Percentiles rank a stretch among this genome's conserved stretches.
phyloP scores from a whole-genome alignment of 169 alveolate species.

The Cryptosporidium meleagridis region DNA sequence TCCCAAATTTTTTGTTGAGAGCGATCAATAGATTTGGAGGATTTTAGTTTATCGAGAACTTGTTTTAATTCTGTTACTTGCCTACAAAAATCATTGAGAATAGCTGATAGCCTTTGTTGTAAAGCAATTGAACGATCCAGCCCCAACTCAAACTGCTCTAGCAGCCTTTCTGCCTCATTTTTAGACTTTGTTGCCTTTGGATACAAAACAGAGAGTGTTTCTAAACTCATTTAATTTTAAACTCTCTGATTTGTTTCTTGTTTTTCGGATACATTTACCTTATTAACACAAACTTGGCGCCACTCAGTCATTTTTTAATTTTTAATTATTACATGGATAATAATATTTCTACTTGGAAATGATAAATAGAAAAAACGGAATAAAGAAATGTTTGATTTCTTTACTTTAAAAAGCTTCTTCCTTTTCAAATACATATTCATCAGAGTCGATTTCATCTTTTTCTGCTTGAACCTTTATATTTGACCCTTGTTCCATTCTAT shows the following conservation, averaged over 20 bases:
- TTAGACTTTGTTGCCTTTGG: slow-evolving; percentile 72
- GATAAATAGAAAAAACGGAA: neutral
- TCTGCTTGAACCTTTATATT: neutral
- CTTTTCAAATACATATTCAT: slow-evolving; percentile 24
- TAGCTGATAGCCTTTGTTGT: slow-evolving; percentile 64
- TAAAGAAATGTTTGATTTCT: neutral
- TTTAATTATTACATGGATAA: neutral
- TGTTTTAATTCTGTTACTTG: slow-evolving; percentile 44
- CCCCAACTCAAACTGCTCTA: slow-evolving; percentile 70
- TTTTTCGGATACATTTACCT: neutral
- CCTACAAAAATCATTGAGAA: slow-evolving; percentile 63
- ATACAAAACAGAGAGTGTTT: slow-evolving; percentile 48
- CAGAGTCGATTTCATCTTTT: neutral
- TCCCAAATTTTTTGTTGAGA: slow-evolving; percentile 65
- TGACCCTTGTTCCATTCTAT: neutral
- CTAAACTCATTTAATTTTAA: slow-evolving; percentile 37
- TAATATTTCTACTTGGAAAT: neutral
- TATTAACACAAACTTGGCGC: neutral
- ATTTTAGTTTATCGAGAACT: neutral
- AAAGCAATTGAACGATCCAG: slow-evolving; percentile 67
- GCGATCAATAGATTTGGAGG: slow-evolving; percentile 2
- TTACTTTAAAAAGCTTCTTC: slow-evolving; percentile 3
- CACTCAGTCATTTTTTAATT: neutral
- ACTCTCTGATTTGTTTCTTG: slow-evolving; percentile 2
- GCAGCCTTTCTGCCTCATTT: slow-evolving; percentile 64